Base-by-base conservation (phyloP, 129 eudicot genomes). In the Arctium minus region DNA sequence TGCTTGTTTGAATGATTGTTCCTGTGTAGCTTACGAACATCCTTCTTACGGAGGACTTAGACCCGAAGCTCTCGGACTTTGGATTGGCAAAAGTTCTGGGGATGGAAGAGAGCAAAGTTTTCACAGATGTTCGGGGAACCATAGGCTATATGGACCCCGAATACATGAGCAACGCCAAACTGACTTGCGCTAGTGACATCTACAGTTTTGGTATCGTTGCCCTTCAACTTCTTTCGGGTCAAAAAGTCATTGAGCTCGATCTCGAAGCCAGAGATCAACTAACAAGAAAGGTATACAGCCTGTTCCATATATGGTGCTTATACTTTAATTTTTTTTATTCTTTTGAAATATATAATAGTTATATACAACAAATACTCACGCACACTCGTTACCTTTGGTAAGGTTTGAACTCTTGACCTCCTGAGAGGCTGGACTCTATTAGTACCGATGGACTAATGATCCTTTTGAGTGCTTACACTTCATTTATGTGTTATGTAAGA, bases 101-200 rank as follows among this genome's bases (percentile, higher is more conserved):
- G 18, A 92, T 90, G 93, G 97, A 90, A 77, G 97, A 90, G 75
- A 92, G 93, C 86, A 90, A 92, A 86, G 97, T 92, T 37, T 92
- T 82, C 29, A 92, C 97, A 39, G 97, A 89, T 86, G 94, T 92
- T 32, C 77, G 94, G 36, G 97, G 97, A 70, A 92, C 97, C 48
- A 90, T 92, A 40, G 97, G 97, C 37, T 92, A 92, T 72, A 91
- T 93, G 95, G 97, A 93, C 75, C 97, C 97, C 2, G 97, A 93
- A 78, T 93, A 93, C 81, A 93, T 93, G 97, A 93, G 93, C 80
- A 93, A 91, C 46, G 97, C 95, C 74, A 93, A 92, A 76, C 80
- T 93, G 78, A 93, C 97, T 30, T 88, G 92, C 80, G 97, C 97
- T 18, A 91, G 97, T 75, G 95, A 93, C 64, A 88, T 93, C 56